Evolutionary conservation across 257 asterid species (phyloP).

Genomic region (Paraleonurus japonicus): DNA sequence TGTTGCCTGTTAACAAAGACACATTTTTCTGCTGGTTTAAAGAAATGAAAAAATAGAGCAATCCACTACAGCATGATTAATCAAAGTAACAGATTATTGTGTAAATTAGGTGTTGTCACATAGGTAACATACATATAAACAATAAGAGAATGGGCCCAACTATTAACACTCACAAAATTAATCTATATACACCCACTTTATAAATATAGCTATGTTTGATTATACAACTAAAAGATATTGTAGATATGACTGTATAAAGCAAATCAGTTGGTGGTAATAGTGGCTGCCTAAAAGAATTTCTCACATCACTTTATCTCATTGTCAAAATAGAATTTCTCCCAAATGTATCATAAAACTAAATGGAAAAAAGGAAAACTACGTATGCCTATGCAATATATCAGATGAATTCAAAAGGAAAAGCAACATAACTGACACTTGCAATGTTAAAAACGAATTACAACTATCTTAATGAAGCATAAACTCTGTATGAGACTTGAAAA

Average conservation of each 20-base stretch:
- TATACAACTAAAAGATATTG: too few relatives aligned
- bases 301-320: neutral
- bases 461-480: neutral
- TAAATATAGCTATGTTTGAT: too few relatives aligned
- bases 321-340: neutral
- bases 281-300: too few relatives aligned
- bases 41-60: neutral
- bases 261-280: too few relatives aligned
- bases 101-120: neutral
- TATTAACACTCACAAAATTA: too few relatives aligned
- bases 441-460: neutral
- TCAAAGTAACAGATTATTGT: neutral
- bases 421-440: conserved; percentile 1
- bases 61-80: neutral
- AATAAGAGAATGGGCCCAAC: too few relatives aligned
- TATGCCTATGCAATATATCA: too few relatives aligned
- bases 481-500: neutral
- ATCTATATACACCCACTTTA: too few relatives aligned
- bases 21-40: conserved; percentile 3
- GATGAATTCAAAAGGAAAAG: too few relatives aligned
- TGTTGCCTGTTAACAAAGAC: conserved; percentile 49
- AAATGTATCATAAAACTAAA: neutral
- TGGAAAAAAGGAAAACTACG: conserved; percentile 3
- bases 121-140: neutral
- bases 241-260: too few relatives aligned